Evolutionary conservation across 2,329 filamentous ascomycete species (phyloP).

Genomic region (Microthyrium microscopicum): DNA sequence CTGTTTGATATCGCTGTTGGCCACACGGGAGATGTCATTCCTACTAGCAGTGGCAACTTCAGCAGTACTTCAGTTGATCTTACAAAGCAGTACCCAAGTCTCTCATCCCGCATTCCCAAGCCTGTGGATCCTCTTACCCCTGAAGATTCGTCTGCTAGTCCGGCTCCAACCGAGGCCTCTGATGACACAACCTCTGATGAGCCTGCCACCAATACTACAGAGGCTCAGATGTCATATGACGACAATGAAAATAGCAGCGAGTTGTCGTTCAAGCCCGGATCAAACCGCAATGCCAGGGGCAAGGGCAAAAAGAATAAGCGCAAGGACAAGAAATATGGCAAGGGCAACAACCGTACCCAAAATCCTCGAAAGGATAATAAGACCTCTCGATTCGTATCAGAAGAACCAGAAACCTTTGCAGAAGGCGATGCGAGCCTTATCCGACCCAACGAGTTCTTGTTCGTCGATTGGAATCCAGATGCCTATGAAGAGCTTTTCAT

Average conservation of each 20-base stretch:
- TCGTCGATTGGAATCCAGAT: slow-evolving; percentile 68
- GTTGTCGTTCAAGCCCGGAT: not conserved
- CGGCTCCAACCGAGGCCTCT: not conserved
- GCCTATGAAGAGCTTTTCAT: slow-evolving; percentile 57
- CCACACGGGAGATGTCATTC: slow-evolving; percentile 36
- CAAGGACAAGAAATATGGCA: slow-evolving; percentile 19
- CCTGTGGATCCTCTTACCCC: slow-evolving; percentile 9
- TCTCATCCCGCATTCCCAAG: slow-evolving; percentile 29
- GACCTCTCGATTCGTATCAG: not conserved
- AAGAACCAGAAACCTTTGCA: not conserved
- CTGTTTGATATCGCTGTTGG: slow-evolving; percentile 66
- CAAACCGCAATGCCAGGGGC: slow-evolving; percentile 5
- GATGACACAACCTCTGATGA: slow-evolving; percentile 5
- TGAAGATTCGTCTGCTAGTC: not conserved
- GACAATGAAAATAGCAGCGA: not conserved
- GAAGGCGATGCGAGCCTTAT: slow-evolving; percentile 48
- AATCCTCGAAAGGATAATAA: slow-evolving; percentile 14
- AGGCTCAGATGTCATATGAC: not conserved
- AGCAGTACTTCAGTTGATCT: slow-evolving; percentile 43
- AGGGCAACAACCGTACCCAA: slow-evolving; percentile 11
- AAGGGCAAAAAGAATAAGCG: slow-evolving; percentile 15
- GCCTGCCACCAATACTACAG: not conserved
- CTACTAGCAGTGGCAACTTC: slow-evolving; percentile 62
- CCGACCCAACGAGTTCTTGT: slow-evolving; percentile 64
- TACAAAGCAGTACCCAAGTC: slow-evolving; percentile 38